Evolutionary conservation across 495 filamentous ascomycete genomes (phyloP), one percentile per base, ranked within the genome.

Genomic region (Talaromyces proteolyticus): DNA sequence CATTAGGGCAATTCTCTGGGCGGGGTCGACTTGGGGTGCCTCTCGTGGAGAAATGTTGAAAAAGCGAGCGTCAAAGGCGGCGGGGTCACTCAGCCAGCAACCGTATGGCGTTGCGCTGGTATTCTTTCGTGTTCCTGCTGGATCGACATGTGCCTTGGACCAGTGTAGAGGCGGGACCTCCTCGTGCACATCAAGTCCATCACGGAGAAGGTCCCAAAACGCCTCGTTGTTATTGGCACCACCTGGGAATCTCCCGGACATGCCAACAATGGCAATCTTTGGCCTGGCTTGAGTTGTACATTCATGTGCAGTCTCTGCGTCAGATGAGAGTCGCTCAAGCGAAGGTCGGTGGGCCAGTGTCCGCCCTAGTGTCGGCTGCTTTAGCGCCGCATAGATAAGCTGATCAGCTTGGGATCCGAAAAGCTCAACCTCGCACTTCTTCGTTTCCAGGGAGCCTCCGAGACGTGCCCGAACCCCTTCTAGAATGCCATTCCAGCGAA

Each of bases 11-110:
- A 95, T 74, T 37, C 91, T 78, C 63, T 94, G 91, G 70, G 91
- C 90, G 0, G 91, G 91, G 63, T 96, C 91, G 0, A 88, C 91
- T 55, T 94, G 88, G 39, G 79, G 74, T 5, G 91, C 91, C 69
- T 96, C 91, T 53, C 90, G 86, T 2, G 91, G 90, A 14, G 91
- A 96, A 83, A 96, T 94, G 67, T 91, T 94, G 81, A 96, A 96
- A 69, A 95, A 95, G 0, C 82, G 76, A 24, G 87, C 81, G 50
- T 96, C 91, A 59, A 96, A 96, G 21, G 86, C 67, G 8, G 87
- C 87, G 0, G 90, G 87, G 43, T 95, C 79, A 41, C 92, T 81
- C 55, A 95, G 88, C 76, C 88, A 96, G 68, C 89, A 92, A 6
- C 91, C 91, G 53, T 88, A 94, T 3, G 85, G 86, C 1, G 88